These are phyloP conservation scores for Rosa chinensis DNA, from an alignment of 306 rosid genomes.

Conservation along the genomic window DNA sequence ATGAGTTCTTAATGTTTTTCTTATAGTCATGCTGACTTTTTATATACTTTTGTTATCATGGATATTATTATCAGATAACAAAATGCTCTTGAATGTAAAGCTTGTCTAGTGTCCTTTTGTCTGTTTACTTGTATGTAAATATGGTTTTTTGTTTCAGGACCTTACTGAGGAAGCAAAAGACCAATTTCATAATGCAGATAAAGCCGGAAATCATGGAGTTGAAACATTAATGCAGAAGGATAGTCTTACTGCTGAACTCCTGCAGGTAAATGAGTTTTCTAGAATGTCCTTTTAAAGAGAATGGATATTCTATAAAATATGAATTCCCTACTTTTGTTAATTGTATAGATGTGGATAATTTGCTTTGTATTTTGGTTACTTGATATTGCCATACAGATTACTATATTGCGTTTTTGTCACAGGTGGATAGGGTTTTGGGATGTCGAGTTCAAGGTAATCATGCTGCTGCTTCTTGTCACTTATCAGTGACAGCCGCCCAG, in stretches of 20 bases:
- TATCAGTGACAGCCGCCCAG: conserved; percentile 47
- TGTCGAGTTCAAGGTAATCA: conserved; percentile 70
- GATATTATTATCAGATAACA: neutral
- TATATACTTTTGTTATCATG: neutral
- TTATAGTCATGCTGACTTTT: neutral
- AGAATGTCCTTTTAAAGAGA: neutral
- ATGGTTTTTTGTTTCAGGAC: conserved; percentile 52
- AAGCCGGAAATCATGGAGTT: conserved; percentile 40
- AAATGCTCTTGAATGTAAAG: neutral
- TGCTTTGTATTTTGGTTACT: conserved; percentile 12
- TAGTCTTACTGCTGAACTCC: conserved; percentile 42
- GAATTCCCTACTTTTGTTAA: conserved; percentile 18
- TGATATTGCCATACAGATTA: conserved; percentile 25
- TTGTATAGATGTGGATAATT: conserved; percentile 18
- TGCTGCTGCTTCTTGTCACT: conserved; percentile 37
- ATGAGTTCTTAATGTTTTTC: neutral
- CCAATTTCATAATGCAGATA: conserved; percentile 38
- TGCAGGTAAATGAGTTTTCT: conserved; percentile 60
- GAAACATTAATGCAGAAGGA: conserved; percentile 40
- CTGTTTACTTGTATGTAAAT: neutral
- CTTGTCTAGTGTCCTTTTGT: neutral
- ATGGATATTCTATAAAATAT: neutral
- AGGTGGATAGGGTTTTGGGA: conserved; percentile 97
- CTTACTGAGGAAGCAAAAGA: conserved; percentile 48
- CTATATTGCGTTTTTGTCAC: conserved; percentile 29